These are phyloP conservation scores for Gypsophila paniculata DNA, from an alignment of 179 eudicot species.

Conservation along the genomic window DNA sequence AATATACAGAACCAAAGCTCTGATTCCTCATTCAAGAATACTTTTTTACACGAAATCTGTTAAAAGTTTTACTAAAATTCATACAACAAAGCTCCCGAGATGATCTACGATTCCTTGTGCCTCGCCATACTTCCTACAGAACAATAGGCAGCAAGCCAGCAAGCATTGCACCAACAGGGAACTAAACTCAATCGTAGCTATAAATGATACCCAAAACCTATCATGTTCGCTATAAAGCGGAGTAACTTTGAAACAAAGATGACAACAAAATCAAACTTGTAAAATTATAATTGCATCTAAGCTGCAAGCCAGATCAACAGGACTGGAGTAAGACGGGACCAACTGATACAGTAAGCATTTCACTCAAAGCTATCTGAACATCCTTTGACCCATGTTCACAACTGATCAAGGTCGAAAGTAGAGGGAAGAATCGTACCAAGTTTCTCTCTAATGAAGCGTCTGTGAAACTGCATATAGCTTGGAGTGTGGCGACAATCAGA, in stretches of 20 bases:
- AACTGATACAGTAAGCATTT: conserved; percentile 66
- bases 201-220: not conserved
- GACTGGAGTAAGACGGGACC: conserved; percentile 78
- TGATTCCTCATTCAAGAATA: not conserved
- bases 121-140: not conserved
- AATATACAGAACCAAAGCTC: not conserved
- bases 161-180: conserved; percentile 13
- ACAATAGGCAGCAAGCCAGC: conserved; percentile 2
- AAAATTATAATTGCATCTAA: conserved; percentile 4
- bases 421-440: conserved; percentile 63
- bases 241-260: conserved; percentile 14
- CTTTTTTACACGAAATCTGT: not conserved
- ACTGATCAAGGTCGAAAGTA: conserved; percentile 58
- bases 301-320: conserved; percentile 34
- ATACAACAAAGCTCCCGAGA: conserved; percentile 30
- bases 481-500: conserved; percentile 75
- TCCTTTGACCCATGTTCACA: conserved; percentile 94
- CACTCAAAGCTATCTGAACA: conserved; percentile 74
- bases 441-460: conserved; percentile 64
- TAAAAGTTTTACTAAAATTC: conserved; percentile 2
- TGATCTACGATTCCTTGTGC: conserved; percentile 18
- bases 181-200: conserved; percentile 18
- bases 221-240: conserved; percentile 2
- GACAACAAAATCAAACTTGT: conserved; percentile 18
- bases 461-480: conserved; percentile 61